Percentiles rank a stretch among this genome's conserved stretches.
These are phyloP conservation scores for Pleurotus pulmonarius DNA, from an alignment of 768 basidiomycete genomes.

Conservation along the genomic window DNA sequence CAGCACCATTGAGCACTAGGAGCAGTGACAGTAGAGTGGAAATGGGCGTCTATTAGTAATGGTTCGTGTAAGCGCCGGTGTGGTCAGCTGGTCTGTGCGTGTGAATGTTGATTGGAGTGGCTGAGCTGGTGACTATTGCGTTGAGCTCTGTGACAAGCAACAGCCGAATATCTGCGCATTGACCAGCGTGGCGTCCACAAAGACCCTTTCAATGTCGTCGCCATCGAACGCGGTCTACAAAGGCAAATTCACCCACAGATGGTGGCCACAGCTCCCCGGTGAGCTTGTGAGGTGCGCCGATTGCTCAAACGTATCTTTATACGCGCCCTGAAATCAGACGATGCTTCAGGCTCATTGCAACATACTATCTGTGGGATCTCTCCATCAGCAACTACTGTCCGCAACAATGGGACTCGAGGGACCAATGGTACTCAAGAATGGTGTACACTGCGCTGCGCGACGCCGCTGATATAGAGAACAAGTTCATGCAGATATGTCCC, in stretches of 20 bases:
- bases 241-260: conserved; percentile 52
- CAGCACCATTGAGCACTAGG: conserved; percentile 50
- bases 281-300: conserved; percentile 51
- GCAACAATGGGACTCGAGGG: conserved; percentile 40
- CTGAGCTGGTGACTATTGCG: too few relatives aligned
- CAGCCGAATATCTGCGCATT: conserved; percentile 29
- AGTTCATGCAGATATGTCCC: conserved; percentile 59
- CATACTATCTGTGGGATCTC: conserved; percentile 52
- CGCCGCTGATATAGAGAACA: conserved; percentile 51
- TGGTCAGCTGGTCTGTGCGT: too few relatives aligned
- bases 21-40: too few relatives aligned
- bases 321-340: conserved; percentile 13
- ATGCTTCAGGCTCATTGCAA: conserved; percentile 47
- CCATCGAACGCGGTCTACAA: conserved; percentile 38
- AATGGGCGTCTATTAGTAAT: too few relatives aligned
- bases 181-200: conserved; percentile 27
- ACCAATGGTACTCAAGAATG: conserved; percentile 59
- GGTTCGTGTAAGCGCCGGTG: too few relatives aligned
- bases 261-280: conserved; percentile 59
- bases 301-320: conserved; percentile 3
- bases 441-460: conserved; percentile 63
- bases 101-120: too few relatives aligned
- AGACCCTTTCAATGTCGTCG: conserved; percentile 14
- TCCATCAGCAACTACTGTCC: conserved; percentile 44
- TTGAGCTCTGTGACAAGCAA: too few relatives aligned